Percentiles rank a stretch among this genome's conserved stretches.
Evolutionary conservation across 2,329 filamentous ascomycete genomes (phyloP).

Genomic region (Colletotrichum sp.): DNA sequence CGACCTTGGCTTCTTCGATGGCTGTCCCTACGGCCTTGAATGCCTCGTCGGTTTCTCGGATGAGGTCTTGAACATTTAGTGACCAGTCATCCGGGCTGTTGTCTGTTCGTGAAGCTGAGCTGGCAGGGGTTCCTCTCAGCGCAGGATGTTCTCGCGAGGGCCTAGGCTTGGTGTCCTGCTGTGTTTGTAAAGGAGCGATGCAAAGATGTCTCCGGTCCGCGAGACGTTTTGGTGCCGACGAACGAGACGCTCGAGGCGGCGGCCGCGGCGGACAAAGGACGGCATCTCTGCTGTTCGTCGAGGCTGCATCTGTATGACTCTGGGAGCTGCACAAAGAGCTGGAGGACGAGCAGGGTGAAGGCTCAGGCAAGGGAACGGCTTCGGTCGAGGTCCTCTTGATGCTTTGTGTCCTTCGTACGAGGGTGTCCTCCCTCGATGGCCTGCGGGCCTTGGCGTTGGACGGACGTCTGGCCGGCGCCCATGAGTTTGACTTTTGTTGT

Average conservation of each 20-base stretch:
- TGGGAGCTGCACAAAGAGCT: conserved; percentile 53
- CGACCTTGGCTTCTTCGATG: conserved; percentile 40
- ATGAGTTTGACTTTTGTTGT: neutral
- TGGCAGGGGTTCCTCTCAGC: neutral
- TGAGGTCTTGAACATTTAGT: conserved; percentile 48
- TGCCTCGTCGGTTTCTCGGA: conserved; percentile 54
- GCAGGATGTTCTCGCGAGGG: neutral
- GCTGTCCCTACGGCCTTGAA: conserved; percentile 50
- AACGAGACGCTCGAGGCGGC: neutral
- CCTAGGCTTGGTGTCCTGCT: neutral
- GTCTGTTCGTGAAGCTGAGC: neutral
- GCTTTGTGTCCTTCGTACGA: conserved; percentile 42
- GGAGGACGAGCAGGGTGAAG: conserved; percentile 43
- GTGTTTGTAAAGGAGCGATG: conserved; percentile 7
- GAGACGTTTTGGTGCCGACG: conserved; percentile 19
- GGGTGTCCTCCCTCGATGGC: conserved; percentile 28
- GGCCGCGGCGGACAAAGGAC: conserved; percentile 36
- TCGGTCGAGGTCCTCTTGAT: conserved; percentile 42
- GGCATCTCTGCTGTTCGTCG: conserved; percentile 28
- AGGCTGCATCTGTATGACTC: conserved; percentile 31
- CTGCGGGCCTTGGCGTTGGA: neutral
- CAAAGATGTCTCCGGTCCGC: conserved; percentile 19
- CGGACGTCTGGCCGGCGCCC: neutral
- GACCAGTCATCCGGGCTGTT: conserved; percentile 27
- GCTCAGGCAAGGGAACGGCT: conserved; percentile 41